Evolutionary conservation across 306 rosid genomes (phyloP).

Genomic region (Herpetospermum pedunculosum): DNA sequence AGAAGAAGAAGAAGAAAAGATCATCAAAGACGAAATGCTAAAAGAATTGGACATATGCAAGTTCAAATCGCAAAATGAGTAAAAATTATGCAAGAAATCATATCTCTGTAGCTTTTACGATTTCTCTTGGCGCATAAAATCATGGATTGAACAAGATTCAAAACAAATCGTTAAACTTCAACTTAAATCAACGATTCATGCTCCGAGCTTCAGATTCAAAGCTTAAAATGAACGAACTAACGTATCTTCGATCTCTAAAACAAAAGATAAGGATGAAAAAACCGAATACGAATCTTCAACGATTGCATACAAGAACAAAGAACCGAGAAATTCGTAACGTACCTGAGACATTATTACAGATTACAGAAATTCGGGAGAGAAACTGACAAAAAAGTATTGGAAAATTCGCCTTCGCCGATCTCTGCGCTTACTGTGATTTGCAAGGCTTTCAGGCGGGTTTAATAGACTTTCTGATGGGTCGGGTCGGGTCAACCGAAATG

Average conservation of each 20-base stretch:
- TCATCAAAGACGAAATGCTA: background rate
- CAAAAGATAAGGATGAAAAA: background rate
- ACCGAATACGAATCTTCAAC: background rate
- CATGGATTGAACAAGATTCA: background rate
- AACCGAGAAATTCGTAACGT: background rate
- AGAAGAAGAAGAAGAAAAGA: background rate
- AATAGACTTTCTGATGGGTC: background rate
- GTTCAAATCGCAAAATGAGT: background rate
- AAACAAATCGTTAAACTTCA: background rate
- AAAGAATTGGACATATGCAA: background rate
- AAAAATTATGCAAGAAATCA: background rate
- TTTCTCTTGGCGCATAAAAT: background rate
- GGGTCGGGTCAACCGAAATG: conserved; percentile 7
- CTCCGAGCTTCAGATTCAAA: background rate
- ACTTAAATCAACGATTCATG: background rate
- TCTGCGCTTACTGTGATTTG: background rate
- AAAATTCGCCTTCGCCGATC: conserved; percentile 1
- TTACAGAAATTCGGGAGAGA: background rate
- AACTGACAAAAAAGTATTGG: background rate
- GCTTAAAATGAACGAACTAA: background rate
- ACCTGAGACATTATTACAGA: conserved; percentile 13
- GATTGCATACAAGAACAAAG: background rate
- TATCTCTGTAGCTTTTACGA: background rate
- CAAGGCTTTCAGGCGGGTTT: background rate
- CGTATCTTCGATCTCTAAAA: background rate